Base-by-base conservation (phyloP, 2,329 filamentous ascomycete species). In the Aspergillus sergii region DNA sequence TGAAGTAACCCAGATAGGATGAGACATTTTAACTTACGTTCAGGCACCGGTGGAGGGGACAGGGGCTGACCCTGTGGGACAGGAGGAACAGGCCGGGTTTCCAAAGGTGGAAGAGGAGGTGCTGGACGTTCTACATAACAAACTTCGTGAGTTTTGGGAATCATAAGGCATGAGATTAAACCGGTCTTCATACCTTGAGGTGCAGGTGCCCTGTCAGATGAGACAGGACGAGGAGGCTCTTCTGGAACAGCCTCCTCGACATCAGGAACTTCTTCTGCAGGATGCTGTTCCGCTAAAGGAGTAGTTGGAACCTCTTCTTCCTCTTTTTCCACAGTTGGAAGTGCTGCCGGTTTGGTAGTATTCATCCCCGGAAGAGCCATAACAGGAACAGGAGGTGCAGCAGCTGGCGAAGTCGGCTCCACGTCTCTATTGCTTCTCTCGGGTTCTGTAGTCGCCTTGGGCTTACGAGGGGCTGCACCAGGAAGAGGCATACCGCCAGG, bases 311-410 rank as follows among this genome's bases (percentile, higher is more conserved):
- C 72, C 57, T 81, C 79, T 48, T 85, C 80, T 60, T 85, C 84
- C 62, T 87, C 86, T 61, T 83, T 83, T 64, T 82, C 81, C 32
- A 77, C 75, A 57, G 81, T 85, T 69, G 60, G 73, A 68, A 80
- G 68, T 75, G 83, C 67, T 55, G 79, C 71, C 58, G 81, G 80
- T 84, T 87, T 79, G 77, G 75, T 64, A 74, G 77, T 62, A 75
- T 84, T 66, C 86, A 96, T 88, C 11, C 92, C 92, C 16, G 92
- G 91, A 63, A 96, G 78, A 6, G 84, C 83, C 73, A 88, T 84
- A 74, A 88, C 84, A 28, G 85, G 84, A 14, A 83, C 75, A 10
- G 81, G 81, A 58, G 80, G 79, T 46, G 80, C 80, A 69, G 70
- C 67, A 45, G 68, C 66, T 26, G 73, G 70, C n/a, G 68, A 65